Conservation (phyloP, 306 rosid genomes). For the Lithocarpus polystachyus region DNA sequence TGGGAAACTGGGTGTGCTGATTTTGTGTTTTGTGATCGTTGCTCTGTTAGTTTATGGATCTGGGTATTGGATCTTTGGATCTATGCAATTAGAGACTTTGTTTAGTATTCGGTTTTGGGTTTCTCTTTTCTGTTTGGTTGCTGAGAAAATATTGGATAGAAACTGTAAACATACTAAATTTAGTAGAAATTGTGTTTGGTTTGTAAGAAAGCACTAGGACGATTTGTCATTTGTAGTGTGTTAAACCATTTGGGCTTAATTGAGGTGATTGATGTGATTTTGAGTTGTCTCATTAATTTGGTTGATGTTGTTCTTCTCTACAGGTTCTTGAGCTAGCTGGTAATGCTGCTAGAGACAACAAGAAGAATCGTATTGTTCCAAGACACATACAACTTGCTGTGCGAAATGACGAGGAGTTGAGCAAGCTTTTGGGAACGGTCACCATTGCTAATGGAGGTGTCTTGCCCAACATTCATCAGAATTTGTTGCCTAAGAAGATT, state of each 20-base stretch:
- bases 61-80: no score
- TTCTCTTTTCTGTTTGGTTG: not conserved
- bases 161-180: not conserved
- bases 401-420: slow-evolving; percentile 79
- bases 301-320: not conserved
- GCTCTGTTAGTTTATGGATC: no score
- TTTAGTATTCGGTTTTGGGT: no score
- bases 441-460: slow-evolving; percentile 82
- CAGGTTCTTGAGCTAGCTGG: slow-evolving; percentile 88
- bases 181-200: no score
- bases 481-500: slow-evolving; percentile 64
- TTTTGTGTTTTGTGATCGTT: no score
- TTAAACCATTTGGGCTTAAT: not conserved
- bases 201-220: no score
- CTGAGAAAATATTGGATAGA: not conserved
- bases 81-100: no score
- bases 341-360: slow-evolving; percentile 86
- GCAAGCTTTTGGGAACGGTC: slow-evolving; percentile 77
- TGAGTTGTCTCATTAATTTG: not conserved
- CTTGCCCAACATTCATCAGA: slow-evolving; percentile 65
- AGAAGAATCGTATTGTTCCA: slow-evolving; percentile 85
- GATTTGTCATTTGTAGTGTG: no score
- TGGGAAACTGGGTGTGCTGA: no score
- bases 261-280: not conserved
- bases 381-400: slow-evolving; percentile 88